These are phyloP conservation scores for Stylonectria norvegica DNA, from an alignment of 2,329 filamentous ascomycete genomes.

Conservation along the genomic window DNA sequence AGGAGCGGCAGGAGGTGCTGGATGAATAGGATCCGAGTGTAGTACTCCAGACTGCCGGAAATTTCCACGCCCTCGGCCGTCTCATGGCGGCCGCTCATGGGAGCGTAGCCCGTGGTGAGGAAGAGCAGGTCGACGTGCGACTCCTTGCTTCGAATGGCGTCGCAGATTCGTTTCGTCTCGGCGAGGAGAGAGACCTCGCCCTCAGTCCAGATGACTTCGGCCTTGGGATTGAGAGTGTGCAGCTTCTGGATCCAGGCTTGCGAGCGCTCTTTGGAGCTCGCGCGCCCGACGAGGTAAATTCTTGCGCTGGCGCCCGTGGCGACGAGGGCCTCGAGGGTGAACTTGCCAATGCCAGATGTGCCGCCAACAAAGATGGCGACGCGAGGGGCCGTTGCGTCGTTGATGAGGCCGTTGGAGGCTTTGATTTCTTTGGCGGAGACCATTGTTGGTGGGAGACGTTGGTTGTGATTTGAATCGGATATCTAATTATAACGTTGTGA, in stretches of 20 bases:
- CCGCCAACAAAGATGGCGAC: slow-evolving; percentile 44
- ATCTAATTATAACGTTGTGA: too few species aligned
- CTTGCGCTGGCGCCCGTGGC: slow-evolving; percentile 32
- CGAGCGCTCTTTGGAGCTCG: slow-evolving; percentile 30
- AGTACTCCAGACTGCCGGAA: slow-evolving; percentile 39
- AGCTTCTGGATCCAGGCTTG: slow-evolving; percentile 36
- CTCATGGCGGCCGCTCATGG: slow-evolving; percentile 36
- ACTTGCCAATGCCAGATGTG: slow-evolving; percentile 45
- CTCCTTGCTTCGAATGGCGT: slow-evolving; percentile 37
- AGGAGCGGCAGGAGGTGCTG: slow-evolving; percentile 41
- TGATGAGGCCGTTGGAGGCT: slow-evolving; percentile 39
- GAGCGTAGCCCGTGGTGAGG: slow-evolving; percentile 42
- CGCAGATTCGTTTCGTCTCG: slow-evolving; percentile 39
- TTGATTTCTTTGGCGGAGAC: slow-evolving; percentile 35
- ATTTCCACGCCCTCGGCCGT: slow-evolving; percentile 43
- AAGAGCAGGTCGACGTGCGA: slow-evolving; percentile 41
- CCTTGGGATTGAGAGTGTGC: slow-evolving; percentile 34
- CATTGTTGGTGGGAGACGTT: too few species aligned
- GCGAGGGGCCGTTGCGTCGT: slow-evolving; percentile 33
- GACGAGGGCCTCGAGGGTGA: slow-evolving; percentile 37
- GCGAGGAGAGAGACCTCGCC: slow-evolving; percentile 44
- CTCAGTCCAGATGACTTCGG: slow-evolving; percentile 41
- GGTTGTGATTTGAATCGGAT: too few species aligned
- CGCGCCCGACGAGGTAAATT: slow-evolving; percentile 44
- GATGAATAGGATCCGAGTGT: slow-evolving; percentile 42